These are phyloP conservation scores for Polyplosphaeria fusca DNA, from an alignment of 495 filamentous ascomycete species.

Conservation along the genomic window DNA sequence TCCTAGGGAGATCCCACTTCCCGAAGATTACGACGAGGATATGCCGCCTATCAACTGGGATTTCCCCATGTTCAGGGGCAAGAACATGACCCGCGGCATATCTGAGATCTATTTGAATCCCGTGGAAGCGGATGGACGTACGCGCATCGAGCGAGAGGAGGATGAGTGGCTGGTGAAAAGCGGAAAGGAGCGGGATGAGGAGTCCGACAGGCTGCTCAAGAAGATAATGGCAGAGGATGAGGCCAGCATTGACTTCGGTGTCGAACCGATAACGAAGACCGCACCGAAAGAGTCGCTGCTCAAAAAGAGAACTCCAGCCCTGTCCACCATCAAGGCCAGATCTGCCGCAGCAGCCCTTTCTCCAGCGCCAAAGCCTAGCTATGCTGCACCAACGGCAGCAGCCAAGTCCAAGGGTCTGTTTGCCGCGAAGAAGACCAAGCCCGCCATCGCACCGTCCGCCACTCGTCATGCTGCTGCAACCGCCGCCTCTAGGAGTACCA, in stretches of 20 bases:
- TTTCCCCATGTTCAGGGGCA: slow-evolving; percentile 49
- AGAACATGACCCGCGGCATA: slow-evolving; percentile 68
- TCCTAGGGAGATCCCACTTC: slow-evolving; percentile 60
- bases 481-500: slow-evolving; percentile 66
- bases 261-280: slow-evolving; percentile 19
- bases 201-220: slow-evolving; percentile 48
- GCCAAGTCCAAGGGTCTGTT: slow-evolving; percentile 43
- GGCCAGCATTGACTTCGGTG: slow-evolving; percentile 14
- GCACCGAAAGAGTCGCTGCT: not conserved
- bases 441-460: slow-evolving; percentile 50
- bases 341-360: slow-evolving; percentile 57
- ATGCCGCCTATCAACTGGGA: slow-evolving; percentile 54
- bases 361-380: slow-evolving; percentile 34
- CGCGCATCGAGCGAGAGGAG: slow-evolving; percentile 16
- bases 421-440: slow-evolving; percentile 41
- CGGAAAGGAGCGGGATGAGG: slow-evolving; percentile 53
- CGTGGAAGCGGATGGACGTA: slow-evolving; percentile 64
- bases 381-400: slow-evolving; percentile 45
- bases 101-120: slow-evolving; percentile 63
- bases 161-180: slow-evolving; percentile 52
- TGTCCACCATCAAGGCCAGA: slow-evolving; percentile 51
- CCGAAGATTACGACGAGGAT: slow-evolving; percentile 75
- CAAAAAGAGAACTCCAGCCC: slow-evolving; percentile 9
- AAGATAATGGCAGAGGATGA: slow-evolving; percentile 29
- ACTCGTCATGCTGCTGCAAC: slow-evolving; percentile 61